Conservation (phyloP, 164 flowering plant genomes). For the Akebia trifoliata region DNA sequence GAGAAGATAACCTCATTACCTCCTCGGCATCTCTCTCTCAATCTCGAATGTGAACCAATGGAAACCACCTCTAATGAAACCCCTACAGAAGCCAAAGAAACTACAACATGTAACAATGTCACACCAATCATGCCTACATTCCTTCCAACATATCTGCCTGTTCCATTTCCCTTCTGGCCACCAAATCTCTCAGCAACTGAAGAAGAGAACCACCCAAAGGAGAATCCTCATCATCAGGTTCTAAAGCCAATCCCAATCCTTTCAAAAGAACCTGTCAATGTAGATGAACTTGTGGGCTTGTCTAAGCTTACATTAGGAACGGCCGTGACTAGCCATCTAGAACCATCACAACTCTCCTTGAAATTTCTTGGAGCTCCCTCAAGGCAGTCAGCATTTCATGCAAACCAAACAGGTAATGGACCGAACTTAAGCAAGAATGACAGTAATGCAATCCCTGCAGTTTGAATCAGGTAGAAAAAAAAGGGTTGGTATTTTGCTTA, state of each 20-base stretch:
- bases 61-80: conserved; percentile 35
- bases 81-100: conserved; percentile 31
- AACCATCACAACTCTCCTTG: conserved; percentile 48
- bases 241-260: conserved; percentile 63
- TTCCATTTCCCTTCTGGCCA: conserved; percentile 56
- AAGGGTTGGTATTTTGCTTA: background rate
- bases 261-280: conserved; percentile 64
- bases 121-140: conserved; percentile 41
- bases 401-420: conserved; percentile 36
- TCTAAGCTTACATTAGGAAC: conserved; percentile 69
- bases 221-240: conserved; percentile 53
- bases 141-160: conserved; percentile 50
- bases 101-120: conserved; percentile 12
- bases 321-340: conserved; percentile 22
- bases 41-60: conserved; percentile 45
- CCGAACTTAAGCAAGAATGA: conserved; percentile 39
- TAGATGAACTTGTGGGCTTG: conserved; percentile 78
- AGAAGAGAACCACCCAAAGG: conserved; percentile 28
- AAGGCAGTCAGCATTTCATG: conserved; percentile 78
- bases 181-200: conserved; percentile 23
- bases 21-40: conserved; percentile 49
- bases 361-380: conserved; percentile 55
- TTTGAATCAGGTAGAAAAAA: conserved; percentile 21
- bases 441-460: conserved; percentile 45
- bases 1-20: conserved; percentile 31